Conservation (phyloP, 2,329 filamentous ascomycete genomes). For the Lizonia empirigonia region DNA sequence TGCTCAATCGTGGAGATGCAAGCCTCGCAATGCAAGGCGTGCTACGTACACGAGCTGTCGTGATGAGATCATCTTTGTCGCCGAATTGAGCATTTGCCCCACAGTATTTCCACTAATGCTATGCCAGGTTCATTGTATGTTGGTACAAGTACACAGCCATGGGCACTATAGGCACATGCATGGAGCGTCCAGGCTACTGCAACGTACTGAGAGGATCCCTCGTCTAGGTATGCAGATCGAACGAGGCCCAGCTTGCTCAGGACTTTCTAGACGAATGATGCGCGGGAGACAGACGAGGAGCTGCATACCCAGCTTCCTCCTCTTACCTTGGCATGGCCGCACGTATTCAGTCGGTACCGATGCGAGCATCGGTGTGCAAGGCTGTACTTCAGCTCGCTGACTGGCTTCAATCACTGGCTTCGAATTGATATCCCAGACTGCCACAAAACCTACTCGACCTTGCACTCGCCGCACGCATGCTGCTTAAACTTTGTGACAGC, state of each 20-base stretch:
- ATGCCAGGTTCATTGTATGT: background rate
- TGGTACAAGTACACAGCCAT: background rate
- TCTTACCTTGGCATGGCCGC: background rate
- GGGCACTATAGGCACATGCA: slow-evolving; percentile 5
- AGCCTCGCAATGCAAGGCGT: slow-evolving; percentile 8
- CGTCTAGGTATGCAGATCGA: slow-evolving; percentile 11
- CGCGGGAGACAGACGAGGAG: background rate
- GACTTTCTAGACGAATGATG: background rate
- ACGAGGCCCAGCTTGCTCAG: background rate
- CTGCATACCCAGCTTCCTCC: slow-evolving; percentile 6
- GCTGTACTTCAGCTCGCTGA: slow-evolving; percentile 6
- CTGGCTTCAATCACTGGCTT: background rate
- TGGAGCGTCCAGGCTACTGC: background rate
- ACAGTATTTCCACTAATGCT: no score
- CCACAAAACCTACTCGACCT: background rate
- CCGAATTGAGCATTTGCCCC: background rate
- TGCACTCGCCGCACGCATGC: background rate
- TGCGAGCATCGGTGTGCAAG: slow-evolving; percentile 2
- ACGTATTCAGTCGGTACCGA: background rate
- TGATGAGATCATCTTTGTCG: slow-evolving; percentile 1
- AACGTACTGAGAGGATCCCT: background rate
- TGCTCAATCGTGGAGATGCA: background rate
- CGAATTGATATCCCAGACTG: background rate
- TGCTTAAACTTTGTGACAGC: background rate
- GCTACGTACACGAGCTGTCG: background rate